A percentile compares a stretch with the other conserved stretches of the same genome.
Evolutionary conservation across 2,329 filamentous ascomycete species (phyloP).

Genomic region (Microcyclospora tardicrescens): DNA sequence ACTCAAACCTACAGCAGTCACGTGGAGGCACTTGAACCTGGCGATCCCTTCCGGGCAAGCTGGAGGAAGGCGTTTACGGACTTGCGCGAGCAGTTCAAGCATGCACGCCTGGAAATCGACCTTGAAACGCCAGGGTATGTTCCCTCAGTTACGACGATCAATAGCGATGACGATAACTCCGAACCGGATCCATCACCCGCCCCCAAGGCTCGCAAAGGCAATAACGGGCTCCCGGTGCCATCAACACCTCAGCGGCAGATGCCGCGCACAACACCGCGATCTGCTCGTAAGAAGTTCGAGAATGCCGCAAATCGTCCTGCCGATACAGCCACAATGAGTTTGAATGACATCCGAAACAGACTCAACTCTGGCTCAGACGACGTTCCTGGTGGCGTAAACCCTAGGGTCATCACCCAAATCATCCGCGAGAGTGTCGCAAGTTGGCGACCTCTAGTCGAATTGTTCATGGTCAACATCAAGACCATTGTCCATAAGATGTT

Average conservation of each 20-base stretch:
- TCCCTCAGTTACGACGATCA: slow-evolving; percentile 6
- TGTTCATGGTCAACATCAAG: not conserved
- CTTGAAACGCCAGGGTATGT: slow-evolving; percentile 15
- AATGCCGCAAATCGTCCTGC: not conserved
- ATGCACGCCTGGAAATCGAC: slow-evolving; percentile 17
- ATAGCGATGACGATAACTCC: slow-evolving; percentile 10
- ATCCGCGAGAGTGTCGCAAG: slow-evolving; percentile 21
- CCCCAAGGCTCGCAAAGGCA: slow-evolving; percentile 22
- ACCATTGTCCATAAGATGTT: not conserved
- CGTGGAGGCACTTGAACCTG: slow-evolving; percentile 28
- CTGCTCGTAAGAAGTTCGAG: slow-evolving; percentile 1
- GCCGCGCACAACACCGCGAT: not conserved
- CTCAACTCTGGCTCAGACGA: too few species aligned
- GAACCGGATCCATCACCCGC: slow-evolving; percentile 5
- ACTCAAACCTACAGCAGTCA: slow-evolving; percentile 40
- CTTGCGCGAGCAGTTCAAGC: slow-evolving; percentile 35
- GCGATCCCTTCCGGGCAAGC: slow-evolving; percentile 28
- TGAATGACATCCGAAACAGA: too few species aligned
- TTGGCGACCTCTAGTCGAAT: too few species aligned
- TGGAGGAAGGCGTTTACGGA: slow-evolving; percentile 35
- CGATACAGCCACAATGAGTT: too few species aligned
- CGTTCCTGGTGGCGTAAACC: too few species aligned
- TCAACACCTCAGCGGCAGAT: not conserved
- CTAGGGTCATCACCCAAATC: too few species aligned
- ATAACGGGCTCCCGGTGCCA: slow-evolving; percentile 4